Percentiles rank a stretch among this genome's conserved stretches.
These are phyloP conservation scores for Didymellaceae sp. DNA, from an alignment of 2,329 filamentous ascomycete species.

Conservation along the genomic window DNA sequence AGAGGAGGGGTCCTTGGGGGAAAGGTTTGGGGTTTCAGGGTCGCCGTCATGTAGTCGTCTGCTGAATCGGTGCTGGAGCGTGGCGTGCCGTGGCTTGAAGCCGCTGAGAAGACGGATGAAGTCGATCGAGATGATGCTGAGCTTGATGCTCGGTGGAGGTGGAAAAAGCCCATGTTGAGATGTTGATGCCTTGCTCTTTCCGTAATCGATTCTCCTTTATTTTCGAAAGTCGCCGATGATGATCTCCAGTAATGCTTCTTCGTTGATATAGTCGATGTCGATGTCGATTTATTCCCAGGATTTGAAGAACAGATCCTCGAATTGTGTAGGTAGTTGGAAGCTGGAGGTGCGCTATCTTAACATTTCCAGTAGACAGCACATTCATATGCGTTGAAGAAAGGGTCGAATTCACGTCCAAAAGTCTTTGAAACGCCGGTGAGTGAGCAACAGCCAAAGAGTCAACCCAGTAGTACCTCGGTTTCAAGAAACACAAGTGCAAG, in stretches of 20 bases:
- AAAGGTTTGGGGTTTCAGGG: constrained; percentile 8
- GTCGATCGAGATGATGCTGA: constrained; percentile 1
- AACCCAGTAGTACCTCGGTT: no score
- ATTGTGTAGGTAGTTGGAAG: no score
- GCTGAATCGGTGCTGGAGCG: constrained; percentile 11
- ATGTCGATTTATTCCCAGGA: no score
- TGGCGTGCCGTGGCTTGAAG: constrained; percentile 1
- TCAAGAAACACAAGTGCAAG: no score
- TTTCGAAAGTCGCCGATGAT: neutral
- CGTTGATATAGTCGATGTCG: neutral
- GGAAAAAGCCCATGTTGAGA: constrained; percentile 14
- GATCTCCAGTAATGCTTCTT: neutral
- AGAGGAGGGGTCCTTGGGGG: constrained; percentile 24
- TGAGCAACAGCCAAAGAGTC: no score
- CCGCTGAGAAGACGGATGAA: neutral
- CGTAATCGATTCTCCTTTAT: neutral
- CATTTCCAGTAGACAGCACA: no score
- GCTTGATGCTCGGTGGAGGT: constrained; percentile 8
- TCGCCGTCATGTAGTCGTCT: constrained; percentile 12
- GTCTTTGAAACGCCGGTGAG: constrained; percentile 1
- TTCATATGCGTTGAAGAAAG: no score
- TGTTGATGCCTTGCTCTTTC: neutral
- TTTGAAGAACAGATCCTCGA: no score
- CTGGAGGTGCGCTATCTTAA: no score
- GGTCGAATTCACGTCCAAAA: no score